phyloP scores from a whole-genome alignment of 1,139 yeast species.

The Nakaseomyces bracarensis region DNA sequence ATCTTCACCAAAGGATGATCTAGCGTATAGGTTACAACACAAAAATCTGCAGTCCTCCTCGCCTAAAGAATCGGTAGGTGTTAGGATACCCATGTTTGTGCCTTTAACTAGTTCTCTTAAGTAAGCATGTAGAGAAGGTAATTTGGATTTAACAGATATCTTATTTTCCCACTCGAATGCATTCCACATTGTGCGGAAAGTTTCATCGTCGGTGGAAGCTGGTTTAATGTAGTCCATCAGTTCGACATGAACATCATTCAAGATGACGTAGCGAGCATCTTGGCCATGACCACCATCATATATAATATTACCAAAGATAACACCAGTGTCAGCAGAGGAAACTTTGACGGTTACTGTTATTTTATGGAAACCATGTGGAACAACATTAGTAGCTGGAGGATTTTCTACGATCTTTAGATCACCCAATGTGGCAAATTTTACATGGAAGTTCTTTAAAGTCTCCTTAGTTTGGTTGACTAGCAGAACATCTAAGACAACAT shows the following conservation, averaged over 20 bases:
- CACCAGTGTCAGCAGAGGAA: slow-evolving; percentile 95
- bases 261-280: slow-evolving; percentile 81
- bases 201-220: slow-evolving; percentile 77
- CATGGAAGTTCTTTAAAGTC: slow-evolving; percentile 84
- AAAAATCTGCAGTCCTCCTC: slow-evolving; percentile 82
- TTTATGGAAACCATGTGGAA: slow-evolving; percentile 93
- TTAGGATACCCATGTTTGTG: slow-evolving; percentile 90
- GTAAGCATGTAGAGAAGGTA: slow-evolving; percentile 66
- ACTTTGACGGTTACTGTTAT: slow-evolving; percentile 87
- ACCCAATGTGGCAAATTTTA: slow-evolving; percentile 94
- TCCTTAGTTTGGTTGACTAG: slow-evolving; percentile 89
- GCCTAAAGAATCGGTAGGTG: slow-evolving; percentile 76
- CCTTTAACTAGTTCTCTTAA: slow-evolving; percentile 69
- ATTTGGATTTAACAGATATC: slow-evolving; percentile 71
- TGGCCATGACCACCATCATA: slow-evolving; percentile 95
- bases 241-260: slow-evolving; percentile 92
- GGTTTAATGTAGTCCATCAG: slow-evolving; percentile 97
- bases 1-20: slow-evolving; percentile 94
- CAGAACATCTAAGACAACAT: slow-evolving; percentile 87
- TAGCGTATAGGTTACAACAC: slow-evolving; percentile 88
- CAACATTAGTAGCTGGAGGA: slow-evolving; percentile 87
- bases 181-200: slow-evolving; percentile 97
- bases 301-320: slow-evolving; percentile 91
- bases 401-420: slow-evolving; percentile 91
- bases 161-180: slow-evolving; percentile 99